These are phyloP conservation scores for Aspergillus uvarum DNA, from an alignment of 2,329 filamentous ascomycete species.

Conservation along the genomic window DNA sequence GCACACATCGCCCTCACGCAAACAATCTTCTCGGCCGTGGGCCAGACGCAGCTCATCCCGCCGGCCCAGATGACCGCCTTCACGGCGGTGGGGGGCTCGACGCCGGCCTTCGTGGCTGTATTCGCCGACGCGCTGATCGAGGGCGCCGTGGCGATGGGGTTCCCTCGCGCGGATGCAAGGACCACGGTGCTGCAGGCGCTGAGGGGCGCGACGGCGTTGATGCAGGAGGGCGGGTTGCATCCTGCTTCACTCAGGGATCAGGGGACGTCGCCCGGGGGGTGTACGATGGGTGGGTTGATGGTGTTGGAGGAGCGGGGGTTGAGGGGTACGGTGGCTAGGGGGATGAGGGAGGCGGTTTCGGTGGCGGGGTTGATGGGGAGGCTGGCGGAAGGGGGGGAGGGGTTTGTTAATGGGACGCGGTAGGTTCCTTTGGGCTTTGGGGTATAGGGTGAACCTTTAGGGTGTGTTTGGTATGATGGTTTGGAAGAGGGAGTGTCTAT, in stretches of 20 bases:
- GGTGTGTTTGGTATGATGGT: no score
- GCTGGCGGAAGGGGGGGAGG: background rate
- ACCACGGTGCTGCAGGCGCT: conserved; percentile 64
- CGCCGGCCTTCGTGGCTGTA: conserved; percentile 61
- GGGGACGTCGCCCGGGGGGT: conserved; percentile 62
- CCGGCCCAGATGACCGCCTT: conserved; percentile 56
- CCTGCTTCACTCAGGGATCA: conserved; percentile 61
- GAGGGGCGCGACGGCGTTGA: conserved; percentile 58
- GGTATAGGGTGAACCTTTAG: no score
- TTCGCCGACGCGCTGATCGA: conserved; percentile 61
- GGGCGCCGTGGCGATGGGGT: conserved; percentile 62
- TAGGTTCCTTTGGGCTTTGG: background rate
- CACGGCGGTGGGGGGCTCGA: conserved; percentile 61
- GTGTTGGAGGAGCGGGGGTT: conserved; percentile 60
- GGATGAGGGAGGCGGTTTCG: conserved; percentile 60
- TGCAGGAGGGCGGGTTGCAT: conserved; percentile 60
- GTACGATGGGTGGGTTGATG: conserved; percentile 62
- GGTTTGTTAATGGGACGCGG: conserved; percentile 3
- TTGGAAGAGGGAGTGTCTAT: no score
- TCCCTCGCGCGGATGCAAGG: conserved; percentile 60
- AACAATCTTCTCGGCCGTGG: conserved; percentile 55
- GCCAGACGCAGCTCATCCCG: conserved; percentile 51
- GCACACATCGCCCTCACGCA: conserved; percentile 20
- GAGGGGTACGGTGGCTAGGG: conserved; percentile 54
- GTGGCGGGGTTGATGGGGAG: conserved; percentile 43